A percentile compares a stretch with the other conserved stretches of the same genome.
Evolutionary conservation across 78 protist species (phyloP).

Genomic region (Anaeramoeba flamelloides): DNA sequence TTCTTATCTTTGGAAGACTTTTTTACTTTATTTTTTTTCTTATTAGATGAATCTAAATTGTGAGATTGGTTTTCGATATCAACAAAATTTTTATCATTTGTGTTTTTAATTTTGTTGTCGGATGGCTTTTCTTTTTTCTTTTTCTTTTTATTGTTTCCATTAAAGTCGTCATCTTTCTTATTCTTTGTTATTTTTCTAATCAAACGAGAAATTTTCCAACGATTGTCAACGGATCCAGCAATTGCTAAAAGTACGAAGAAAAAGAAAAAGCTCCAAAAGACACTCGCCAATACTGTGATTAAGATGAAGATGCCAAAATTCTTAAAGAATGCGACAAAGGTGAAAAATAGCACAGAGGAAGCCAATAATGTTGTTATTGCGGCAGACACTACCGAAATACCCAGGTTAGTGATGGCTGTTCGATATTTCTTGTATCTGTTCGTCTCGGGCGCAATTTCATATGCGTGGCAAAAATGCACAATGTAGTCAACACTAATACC

Average conservation of each 20-base stretch:
- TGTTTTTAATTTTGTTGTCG: no score
- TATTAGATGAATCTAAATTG: no score
- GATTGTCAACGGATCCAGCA: no score
- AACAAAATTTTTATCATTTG: no score
- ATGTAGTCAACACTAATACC: conserved; percentile 21
- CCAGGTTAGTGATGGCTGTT: conserved; percentile 8
- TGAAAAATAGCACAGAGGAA: conserved; percentile 1
- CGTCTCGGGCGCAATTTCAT: conserved; percentile 1
- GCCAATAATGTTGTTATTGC: conserved; percentile 8
- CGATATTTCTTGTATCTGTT: neutral
- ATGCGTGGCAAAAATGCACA: conserved; percentile 5
- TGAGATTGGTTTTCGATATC: no score
- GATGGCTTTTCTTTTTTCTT: no score
- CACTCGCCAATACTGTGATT: conserved; percentile 7
- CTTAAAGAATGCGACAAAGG: conserved; percentile 3
- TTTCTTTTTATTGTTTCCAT: no score
- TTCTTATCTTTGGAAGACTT: no score
- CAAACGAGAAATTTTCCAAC: no score
- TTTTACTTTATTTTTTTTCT: no score
- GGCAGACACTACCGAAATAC: conserved; percentile 8
- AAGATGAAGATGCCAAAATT: conserved; percentile 17
- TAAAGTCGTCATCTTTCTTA: no score
- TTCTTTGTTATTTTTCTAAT: no score
- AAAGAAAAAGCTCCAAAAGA: conserved; percentile 12
- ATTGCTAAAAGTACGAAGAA: neutral